Conservation (phyloP, 352 stramenopile genomes). For the Phytophthora parvispora region DNA sequence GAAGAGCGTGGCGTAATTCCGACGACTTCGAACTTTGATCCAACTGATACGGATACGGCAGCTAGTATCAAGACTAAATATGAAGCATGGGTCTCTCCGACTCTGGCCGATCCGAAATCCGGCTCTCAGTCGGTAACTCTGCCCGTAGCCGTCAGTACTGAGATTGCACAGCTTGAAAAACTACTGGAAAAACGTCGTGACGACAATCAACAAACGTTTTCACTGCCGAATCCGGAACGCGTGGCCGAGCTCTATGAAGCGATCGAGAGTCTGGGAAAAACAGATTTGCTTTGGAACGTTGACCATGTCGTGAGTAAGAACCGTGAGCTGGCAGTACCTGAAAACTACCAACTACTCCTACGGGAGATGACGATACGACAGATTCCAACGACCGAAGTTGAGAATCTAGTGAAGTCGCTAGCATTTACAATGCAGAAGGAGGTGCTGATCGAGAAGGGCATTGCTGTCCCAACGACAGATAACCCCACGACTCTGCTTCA, state of each 20-base stretch:
- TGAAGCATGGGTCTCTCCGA: slow-evolving; percentile 21
- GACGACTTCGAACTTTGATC: slow-evolving; percentile 32
- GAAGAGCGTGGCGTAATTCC: slow-evolving; percentile 80
- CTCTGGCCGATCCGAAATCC: slow-evolving; percentile 9
- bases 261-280: slow-evolving; percentile 76
- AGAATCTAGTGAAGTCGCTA: slow-evolving; percentile 68
- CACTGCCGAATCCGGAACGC: slow-evolving; percentile 69
- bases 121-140: slow-evolving; percentile 27
- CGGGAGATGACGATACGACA: slow-evolving; percentile 66
- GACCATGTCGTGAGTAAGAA: slow-evolving; percentile 71
- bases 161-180: slow-evolving; percentile 66
- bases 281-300: slow-evolving; percentile 83
- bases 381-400: slow-evolving; percentile 63
- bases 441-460: slow-evolving; percentile 42
- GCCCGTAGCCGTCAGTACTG: slow-evolving; percentile 59
- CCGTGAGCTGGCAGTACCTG: slow-evolving; percentile 63
- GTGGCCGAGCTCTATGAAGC: slow-evolving; percentile 72
- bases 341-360: slow-evolving; percentile 50
- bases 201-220: slow-evolving; percentile 22
- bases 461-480: slow-evolving; percentile 57
- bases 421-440: slow-evolving; percentile 73
- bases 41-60: neutral
- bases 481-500: slow-evolving; percentile 57
- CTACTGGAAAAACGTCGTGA: slow-evolving; percentile 51
- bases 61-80: neutral